Percentiles rank a stretch among this genome's conserved stretches.
Evolutionary conservation across 768 basidiomycete genomes (phyloP).

Genomic region (Mycena belliarum): DNA sequence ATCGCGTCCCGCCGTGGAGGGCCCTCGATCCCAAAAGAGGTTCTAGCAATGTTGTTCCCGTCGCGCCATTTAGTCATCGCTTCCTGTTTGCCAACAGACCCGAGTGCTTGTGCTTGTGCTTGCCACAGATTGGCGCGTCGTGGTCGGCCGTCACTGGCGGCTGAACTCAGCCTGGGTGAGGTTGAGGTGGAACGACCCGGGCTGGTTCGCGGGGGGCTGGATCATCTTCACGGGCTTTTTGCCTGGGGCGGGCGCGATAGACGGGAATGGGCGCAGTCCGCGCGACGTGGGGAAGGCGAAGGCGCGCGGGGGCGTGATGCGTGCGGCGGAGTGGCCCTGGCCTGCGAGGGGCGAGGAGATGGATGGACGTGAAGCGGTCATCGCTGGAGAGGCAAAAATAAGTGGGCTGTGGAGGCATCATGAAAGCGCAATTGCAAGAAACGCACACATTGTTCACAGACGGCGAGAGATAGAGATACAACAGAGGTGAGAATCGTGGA

Average conservation of each 20-base stretch:
- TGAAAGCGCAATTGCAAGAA: not conserved
- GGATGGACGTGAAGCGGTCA: constrained; percentile 51
- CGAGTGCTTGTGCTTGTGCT: not conserved
- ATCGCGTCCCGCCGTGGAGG: not conserved
- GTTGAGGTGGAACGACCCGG: constrained; percentile 71
- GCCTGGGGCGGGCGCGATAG: constrained; percentile 45
- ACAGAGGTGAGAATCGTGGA: not conserved
- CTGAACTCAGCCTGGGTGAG: constrained; percentile 84
- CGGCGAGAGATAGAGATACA: not conserved
- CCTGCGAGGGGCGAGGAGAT: constrained; percentile 67
- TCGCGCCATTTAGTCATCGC: not conserved
- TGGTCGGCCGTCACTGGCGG: constrained; percentile 47
- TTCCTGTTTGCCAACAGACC: constrained; percentile 7
- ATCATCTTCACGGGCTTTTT: constrained; percentile 72
- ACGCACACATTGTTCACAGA: constrained; percentile 12
- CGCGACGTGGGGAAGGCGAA: constrained; percentile 70
- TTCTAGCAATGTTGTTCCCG: not conserved
- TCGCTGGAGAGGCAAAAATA: constrained; percentile 34
- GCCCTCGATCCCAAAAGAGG: constrained; percentile 5
- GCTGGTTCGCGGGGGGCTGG: constrained; percentile 73
- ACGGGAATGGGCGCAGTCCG: constrained; percentile 76
- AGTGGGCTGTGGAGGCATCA: not conserved
- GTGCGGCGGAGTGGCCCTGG: constrained; percentile 28
- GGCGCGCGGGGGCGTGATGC: constrained; percentile 43
- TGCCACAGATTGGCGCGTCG: not conserved